Evolutionary conservation across 148 eudicot genomes (phyloP).

Genomic region (Dianthus caryophyllus): DNA sequence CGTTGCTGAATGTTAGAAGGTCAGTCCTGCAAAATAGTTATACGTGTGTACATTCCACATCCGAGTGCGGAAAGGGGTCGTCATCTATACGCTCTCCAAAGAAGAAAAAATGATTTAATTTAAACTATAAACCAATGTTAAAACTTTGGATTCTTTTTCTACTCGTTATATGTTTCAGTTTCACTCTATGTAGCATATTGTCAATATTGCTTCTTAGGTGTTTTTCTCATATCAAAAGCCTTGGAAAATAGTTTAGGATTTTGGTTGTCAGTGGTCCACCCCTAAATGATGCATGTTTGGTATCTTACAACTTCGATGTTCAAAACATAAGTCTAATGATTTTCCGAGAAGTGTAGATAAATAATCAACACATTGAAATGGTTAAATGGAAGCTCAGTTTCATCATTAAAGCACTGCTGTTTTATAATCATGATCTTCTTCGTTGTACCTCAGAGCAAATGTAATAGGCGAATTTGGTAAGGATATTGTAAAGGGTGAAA

Average conservation of each 20-base stretch:
- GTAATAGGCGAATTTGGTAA: not conserved
- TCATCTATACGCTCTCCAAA: not conserved
- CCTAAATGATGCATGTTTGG: too few relatives aligned
- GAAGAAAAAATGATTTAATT: not conserved
- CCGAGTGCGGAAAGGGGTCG: too few relatives aligned
- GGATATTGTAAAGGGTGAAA: not conserved
- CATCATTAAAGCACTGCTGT: not conserved
- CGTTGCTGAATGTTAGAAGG: conserved; percentile 81
- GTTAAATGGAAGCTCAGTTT: not conserved
- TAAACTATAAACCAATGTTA: not conserved
- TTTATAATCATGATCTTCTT: not conserved
- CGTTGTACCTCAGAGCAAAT: not conserved
- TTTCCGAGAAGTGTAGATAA: not conserved
- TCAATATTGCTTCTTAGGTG: not conserved
- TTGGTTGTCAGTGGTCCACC: too few relatives aligned
- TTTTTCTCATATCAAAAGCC: too few relatives aligned
- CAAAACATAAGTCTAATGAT: too few relatives aligned
- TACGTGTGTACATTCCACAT: not conserved
- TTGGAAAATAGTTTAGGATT: too few relatives aligned
- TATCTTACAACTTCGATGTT: too few relatives aligned
- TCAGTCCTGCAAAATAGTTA: conserved; percentile 27
- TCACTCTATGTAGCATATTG: not conserved
- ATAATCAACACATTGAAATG: not conserved
- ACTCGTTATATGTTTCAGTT: not conserved
- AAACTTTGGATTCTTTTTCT: too few relatives aligned